These are phyloP conservation scores for Pichia manshurica DNA, from an alignment of 805 yeast species.

Conservation along the genomic window DNA sequence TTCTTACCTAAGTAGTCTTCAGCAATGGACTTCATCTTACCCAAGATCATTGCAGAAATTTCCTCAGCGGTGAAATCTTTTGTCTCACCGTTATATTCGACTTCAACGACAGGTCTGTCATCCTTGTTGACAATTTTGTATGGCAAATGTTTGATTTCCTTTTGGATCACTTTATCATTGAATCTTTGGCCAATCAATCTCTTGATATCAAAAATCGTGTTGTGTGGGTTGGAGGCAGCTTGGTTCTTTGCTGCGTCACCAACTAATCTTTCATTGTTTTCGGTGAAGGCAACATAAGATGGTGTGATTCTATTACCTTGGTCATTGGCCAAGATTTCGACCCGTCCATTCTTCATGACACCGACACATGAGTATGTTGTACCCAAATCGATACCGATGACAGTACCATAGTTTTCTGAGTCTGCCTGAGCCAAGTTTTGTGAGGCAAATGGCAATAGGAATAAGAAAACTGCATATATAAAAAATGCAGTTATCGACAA, in stretches of 20 bases:
- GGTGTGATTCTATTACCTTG: constrained; percentile 99
- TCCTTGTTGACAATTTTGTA: constrained; percentile 70
- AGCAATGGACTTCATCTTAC: constrained; percentile 88
- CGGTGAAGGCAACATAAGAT: constrained; percentile 94
- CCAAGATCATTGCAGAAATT: constrained; percentile 85
- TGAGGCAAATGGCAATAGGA: constrained; percentile 27
- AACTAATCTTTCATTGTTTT: constrained; percentile 78
- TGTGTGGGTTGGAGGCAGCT: constrained; percentile 92
- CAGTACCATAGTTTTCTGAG: constrained; percentile 35
- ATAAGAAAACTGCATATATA: constrained; percentile 26
- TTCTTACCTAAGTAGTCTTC: constrained; percentile 82
- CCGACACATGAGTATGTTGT: constrained; percentile 98
- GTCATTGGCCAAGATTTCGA: constrained; percentile 93
- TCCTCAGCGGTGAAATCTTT: constrained; percentile 91
- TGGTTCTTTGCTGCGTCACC: constrained; percentile 99
- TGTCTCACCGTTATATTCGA: constrained; percentile 81
- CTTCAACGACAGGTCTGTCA: constrained; percentile 85
- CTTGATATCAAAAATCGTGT: constrained; percentile 94
- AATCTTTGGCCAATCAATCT: constrained; percentile 87
- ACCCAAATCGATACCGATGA: constrained; percentile 92
- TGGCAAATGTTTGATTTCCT: constrained; percentile 84
- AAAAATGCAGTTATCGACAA: constrained; percentile 24
- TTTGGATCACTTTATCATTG: constrained; percentile 69
- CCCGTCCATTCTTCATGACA: constrained; percentile 49
- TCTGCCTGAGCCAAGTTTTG: constrained; percentile 26